Conservation (phyloP, 345 rosid genomes). For the Psidium friedrichsthalianum region DNA sequence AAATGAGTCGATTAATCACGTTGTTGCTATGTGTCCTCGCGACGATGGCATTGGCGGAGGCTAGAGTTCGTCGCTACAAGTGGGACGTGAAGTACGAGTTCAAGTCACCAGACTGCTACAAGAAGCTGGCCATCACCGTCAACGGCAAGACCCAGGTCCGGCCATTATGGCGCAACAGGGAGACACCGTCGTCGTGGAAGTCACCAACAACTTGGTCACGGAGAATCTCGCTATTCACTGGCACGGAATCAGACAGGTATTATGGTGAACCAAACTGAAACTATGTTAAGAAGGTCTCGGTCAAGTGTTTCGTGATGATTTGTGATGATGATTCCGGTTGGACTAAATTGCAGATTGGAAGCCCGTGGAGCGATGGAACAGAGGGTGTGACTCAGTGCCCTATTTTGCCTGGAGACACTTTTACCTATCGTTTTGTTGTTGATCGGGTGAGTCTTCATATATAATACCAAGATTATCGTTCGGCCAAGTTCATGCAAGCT, state of each 20-base stretch:
- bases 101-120: slow-evolving; percentile 53
- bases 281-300: background rate
- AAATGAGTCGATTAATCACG: background rate
- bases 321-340: background rate
- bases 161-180: slow-evolving; percentile 46
- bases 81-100: slow-evolving; percentile 74
- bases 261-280: no score
- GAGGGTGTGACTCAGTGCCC: slow-evolving; percentile 80
- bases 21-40: background rate
- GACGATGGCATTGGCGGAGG: background rate
- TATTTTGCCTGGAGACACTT: slow-evolving; percentile 58
- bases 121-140: slow-evolving; percentile 47
- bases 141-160: slow-evolving; percentile 66
- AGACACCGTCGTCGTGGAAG: slow-evolving; percentile 55
- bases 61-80: slow-evolving; percentile 23
- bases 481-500: background rate
- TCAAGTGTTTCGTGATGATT: background rate
- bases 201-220: slow-evolving; percentile 41
- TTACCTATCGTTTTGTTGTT: slow-evolving; percentile 52
- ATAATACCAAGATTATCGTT: background rate
- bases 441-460: slow-evolving; percentile 22
- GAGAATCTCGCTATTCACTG: slow-evolving; percentile 68
- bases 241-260: slow-evolving; percentile 77
- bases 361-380: slow-evolving; percentile 77
- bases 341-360: slow-evolving; percentile 29